A percentile compares a stretch with the other conserved stretches of the same genome.
phyloP scores from a whole-genome alignment of 257 asterid species.

The Cordia subcordata region DNA sequence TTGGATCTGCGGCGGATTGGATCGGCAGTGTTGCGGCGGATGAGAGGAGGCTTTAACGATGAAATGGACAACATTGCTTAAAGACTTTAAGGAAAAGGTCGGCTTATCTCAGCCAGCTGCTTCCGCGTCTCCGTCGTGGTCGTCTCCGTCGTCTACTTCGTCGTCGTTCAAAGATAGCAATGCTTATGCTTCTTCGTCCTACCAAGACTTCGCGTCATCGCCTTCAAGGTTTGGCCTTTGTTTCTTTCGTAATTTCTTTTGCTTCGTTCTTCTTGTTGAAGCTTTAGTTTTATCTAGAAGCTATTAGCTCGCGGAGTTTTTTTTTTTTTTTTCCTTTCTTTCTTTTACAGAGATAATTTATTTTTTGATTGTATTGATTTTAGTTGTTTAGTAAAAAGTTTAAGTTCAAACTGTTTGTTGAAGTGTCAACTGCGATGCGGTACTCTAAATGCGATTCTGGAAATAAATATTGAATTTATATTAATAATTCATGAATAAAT shows the following conservation, averaged over 20 bases:
- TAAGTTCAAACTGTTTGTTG: conserved; percentile 18
- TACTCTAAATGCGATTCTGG: conserved; percentile 6
- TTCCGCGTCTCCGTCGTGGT: conserved; percentile 45
- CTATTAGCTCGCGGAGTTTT: not conserved
- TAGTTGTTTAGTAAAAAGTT: conserved; percentile 4
- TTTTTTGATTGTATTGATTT: not conserved
- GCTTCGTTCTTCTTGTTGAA: not conserved
- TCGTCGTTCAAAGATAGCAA: conserved; percentile 53
- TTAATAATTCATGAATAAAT: not conserved
- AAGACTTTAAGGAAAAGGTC: conserved; percentile 95
- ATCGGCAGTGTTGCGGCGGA: conserved; percentile 51
- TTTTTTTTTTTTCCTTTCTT: too few species aligned
- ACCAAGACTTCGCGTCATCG: conserved; percentile 51
- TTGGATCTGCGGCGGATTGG: conserved; percentile 22
- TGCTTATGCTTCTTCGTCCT: conserved; percentile 34
- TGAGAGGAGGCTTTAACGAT: conserved; percentile 71
- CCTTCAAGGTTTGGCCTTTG: conserved; percentile 58
- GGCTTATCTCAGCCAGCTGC: conserved; percentile 70
- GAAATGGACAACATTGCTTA: conserved; percentile 99
- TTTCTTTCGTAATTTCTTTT: not conserved
- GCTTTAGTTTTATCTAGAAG: conserved; percentile 1
- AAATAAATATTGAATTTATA: not conserved
- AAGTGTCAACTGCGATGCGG: conserved; percentile 5
- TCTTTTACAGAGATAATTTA: not conserved
- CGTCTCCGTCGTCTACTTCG: conserved; percentile 29